Evolutionary conservation across 1,139 yeast species (phyloP), one percentile per base, ranked within the genome.

Genomic region (Lodderomyces oxycetoniae): DNA sequence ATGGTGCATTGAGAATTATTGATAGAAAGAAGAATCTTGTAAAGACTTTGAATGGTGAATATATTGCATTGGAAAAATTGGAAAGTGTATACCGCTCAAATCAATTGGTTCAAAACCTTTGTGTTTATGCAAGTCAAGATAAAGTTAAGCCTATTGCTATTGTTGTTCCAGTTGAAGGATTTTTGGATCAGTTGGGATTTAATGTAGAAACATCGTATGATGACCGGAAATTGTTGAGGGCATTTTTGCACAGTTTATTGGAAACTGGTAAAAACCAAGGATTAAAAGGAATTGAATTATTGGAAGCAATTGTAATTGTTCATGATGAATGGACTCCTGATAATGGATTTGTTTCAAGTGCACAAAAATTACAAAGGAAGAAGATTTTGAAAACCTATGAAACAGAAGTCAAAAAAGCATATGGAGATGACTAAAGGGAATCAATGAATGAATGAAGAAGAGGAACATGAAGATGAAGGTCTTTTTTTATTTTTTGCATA

Each of bases 301-400:
- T 93, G 42, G 78, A 77, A 47, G 94, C 91, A 47, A 71, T 84
- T 42, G 88, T 84, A 14, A 59, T 93, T 40, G 73, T 79, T 41
- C 91, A 84, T 47, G 89, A 81, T 33, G 99, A 93, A 66, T 93
- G 98, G 97, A 89, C 97, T 33, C 97, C 98, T 31, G 94, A 87
- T 61, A 86, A 81, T 54, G 97, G 96, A 2, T 84, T 69, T 47
- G 93, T 91, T 38, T 88, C 97, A 8, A 79, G 94, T 43, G 98
- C 98, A 20, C 97, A 91, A 66, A 93, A 93, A 63, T 74, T 93
- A 50, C 96, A 91, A 68, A 82, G 99, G 71, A 86, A 77, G 72
- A 85, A 84, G 71, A 93, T 93, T 56, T 67, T 87, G 53, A 77
- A 70, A 28, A 77, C 77, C 41, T 79, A 76, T 50, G 57, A 77